A percentile compares a stretch with the other conserved stretches of the same genome.
phyloP scores from a whole-genome alignment of 2,329 filamentous ascomycete species.

The Calonectria honghensis region DNA sequence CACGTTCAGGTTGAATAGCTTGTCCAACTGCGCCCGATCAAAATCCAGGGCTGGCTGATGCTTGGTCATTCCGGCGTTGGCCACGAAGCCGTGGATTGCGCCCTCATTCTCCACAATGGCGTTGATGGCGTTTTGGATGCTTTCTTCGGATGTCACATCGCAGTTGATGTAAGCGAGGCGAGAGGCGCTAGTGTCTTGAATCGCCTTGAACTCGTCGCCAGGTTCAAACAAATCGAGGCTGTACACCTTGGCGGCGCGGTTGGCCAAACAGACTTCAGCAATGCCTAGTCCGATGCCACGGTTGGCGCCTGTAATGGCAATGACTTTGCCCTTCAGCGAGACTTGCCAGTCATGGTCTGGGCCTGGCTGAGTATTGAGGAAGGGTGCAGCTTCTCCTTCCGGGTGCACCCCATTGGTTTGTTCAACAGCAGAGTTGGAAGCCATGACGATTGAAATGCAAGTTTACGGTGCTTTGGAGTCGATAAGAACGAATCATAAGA shows the following conservation, averaged over 20 bases:
- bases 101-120: conserved; percentile 4
- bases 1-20: conserved; percentile 17
- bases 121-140: conserved; percentile 9
- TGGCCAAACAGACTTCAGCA: conserved; percentile 9
- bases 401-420: background rate
- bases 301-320: conserved; percentile 4
- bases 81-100: conserved; percentile 9
- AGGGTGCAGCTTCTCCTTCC: background rate
- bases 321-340: conserved; percentile 11
- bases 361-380: conserved; percentile 17
- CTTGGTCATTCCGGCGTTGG: conserved; percentile 19
- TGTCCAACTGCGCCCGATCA: conserved; percentile 1
- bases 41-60: conserved; percentile 8
- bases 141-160: conserved; percentile 18
- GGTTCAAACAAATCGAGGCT: conserved; percentile 10
- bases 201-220: conserved; percentile 10
- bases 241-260: conserved; percentile 11
- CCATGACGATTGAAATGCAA: background rate
- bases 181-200: background rate
- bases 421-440: background rate
- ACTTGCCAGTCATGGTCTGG: conserved; percentile 18
- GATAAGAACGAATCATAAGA: background rate
- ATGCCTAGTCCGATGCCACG: conserved; percentile 9
- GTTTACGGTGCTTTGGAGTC: too few relatives aligned
- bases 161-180: conserved; percentile 10